phyloP scores from a whole-genome alignment of 495 filamentous ascomycete genomes.

The Penicillium chermesinum region DNA sequence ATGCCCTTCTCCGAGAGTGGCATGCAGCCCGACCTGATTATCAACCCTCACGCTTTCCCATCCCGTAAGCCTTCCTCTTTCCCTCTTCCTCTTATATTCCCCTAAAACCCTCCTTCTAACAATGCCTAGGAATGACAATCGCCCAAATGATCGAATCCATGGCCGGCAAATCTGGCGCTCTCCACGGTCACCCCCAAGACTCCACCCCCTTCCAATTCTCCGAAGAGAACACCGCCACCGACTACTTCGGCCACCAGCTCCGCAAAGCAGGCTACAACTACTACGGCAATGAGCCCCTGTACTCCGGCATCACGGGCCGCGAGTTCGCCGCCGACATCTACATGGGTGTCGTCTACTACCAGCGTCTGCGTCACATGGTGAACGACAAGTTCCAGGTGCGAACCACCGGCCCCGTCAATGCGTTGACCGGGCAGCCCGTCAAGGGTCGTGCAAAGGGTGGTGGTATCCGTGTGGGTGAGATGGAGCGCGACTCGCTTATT shows the following conservation, averaged over 20 bases:
- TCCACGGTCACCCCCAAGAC: conserved; percentile 93
- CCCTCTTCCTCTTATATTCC: not conserved
- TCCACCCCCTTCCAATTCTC: conserved; percentile 91
- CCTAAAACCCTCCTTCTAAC: conserved; percentile 10
- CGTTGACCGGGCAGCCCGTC: conserved; percentile 90
- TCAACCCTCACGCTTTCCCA: conserved; percentile 99
- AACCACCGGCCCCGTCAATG: conserved; percentile 85
- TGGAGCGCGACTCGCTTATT: conserved; percentile 93
- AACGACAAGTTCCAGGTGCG: conserved; percentile 99
- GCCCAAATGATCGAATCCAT: conserved; percentile 99
- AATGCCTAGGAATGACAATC: conserved; percentile 73
- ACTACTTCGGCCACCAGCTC: conserved; percentile 95
- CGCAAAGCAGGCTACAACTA: conserved; percentile 95
- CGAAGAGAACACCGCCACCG: conserved; percentile 83
- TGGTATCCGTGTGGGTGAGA: conserved; percentile 97
- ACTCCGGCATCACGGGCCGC: conserved; percentile 90
- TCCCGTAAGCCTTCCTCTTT: conserved; percentile 55
- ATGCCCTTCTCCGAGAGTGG: conserved; percentile 98
- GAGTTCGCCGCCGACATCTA: conserved; percentile 95
- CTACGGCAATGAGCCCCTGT: conserved; percentile 97
- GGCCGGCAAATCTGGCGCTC: conserved; percentile 87
- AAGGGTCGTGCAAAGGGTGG: conserved; percentile 94
- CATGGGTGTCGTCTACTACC: conserved; percentile 95
- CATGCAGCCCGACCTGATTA: conserved; percentile 95
- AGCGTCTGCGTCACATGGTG: conserved; percentile 96